These are phyloP conservation scores for Bretziella fagacearum DNA, from an alignment of 2,329 filamentous ascomycete genomes.

Conservation along the genomic window DNA sequence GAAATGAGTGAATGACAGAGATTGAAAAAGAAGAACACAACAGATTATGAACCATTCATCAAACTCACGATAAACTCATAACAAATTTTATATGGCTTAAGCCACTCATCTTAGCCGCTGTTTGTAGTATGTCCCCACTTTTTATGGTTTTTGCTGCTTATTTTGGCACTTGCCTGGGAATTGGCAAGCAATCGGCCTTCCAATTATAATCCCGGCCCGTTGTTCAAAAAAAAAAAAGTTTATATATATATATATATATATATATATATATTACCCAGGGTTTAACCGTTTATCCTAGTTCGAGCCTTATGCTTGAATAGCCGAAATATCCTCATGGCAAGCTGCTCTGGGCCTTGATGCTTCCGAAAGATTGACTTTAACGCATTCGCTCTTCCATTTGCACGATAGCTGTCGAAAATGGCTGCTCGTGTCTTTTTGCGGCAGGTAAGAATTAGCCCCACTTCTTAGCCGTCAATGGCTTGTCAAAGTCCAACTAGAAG, in stretches of 20 bases:
- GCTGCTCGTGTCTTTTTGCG: conserved; percentile 42
- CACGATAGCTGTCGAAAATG: conserved; percentile 28
- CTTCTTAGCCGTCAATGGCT: not conserved
- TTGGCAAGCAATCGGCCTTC: too few species aligned
- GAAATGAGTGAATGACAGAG: not conserved
- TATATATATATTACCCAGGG: conserved; percentile 5
- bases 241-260: not conserved
- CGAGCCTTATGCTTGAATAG: conserved; percentile 8
- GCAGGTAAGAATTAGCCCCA: conserved; percentile 27
- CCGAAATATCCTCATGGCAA: conserved; percentile 15
- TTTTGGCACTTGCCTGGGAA: too few species aligned
- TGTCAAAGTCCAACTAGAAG: not conserved
- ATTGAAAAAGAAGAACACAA: not conserved
- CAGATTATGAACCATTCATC: too few species aligned
- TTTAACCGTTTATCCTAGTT: conserved; percentile 12
- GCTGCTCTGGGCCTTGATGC: conserved; percentile 5
- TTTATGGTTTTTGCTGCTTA: too few species aligned
- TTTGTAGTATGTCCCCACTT: too few species aligned
- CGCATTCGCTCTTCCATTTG: not conserved
- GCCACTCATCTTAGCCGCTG: too few species aligned
- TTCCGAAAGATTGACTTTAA: conserved; percentile 6
- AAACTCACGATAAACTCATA: too few species aligned
- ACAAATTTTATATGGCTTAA: too few species aligned
- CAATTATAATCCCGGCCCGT: too few species aligned
- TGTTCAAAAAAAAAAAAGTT: too few species aligned